phyloP scores from a whole-genome alignment of 257 asterid species.

The Solanum infundibuliforme region DNA sequence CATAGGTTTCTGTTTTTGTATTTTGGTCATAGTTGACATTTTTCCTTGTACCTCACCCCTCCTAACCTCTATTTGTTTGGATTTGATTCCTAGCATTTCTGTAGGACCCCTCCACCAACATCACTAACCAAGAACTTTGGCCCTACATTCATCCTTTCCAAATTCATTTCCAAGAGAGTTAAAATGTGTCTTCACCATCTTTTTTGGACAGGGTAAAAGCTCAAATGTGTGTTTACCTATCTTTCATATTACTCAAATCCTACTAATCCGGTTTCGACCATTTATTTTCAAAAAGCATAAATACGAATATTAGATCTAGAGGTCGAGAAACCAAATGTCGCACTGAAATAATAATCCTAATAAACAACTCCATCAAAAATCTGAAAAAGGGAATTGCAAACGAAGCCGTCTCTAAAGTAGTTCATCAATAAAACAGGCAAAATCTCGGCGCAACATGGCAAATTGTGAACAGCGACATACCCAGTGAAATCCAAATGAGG shows the following conservation, averaged over 20 bases:
- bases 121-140: neutral
- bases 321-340: neutral
- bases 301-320: neutral
- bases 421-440: neutral
- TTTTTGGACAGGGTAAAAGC: neutral
- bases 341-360: neutral
- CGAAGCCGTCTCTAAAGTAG: neutral
- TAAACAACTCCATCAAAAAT: neutral
- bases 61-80: neutral
- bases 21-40: neutral
- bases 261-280: neutral
- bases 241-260: neutral
- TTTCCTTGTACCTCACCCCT: neutral
- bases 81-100: neutral
- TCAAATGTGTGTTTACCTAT: neutral
- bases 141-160: neutral
- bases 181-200: neutral
- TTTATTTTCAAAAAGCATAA: neutral
- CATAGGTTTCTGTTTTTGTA: neutral
- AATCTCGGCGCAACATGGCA: neutral
- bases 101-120: neutral
- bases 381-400: neutral
- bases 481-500: neutral
- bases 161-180: neutral
- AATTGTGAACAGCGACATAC: neutral